Base-by-base conservation (phyloP, 2,329 filamentous ascomycete genomes). In the Lachnellula hyalina region DNA sequence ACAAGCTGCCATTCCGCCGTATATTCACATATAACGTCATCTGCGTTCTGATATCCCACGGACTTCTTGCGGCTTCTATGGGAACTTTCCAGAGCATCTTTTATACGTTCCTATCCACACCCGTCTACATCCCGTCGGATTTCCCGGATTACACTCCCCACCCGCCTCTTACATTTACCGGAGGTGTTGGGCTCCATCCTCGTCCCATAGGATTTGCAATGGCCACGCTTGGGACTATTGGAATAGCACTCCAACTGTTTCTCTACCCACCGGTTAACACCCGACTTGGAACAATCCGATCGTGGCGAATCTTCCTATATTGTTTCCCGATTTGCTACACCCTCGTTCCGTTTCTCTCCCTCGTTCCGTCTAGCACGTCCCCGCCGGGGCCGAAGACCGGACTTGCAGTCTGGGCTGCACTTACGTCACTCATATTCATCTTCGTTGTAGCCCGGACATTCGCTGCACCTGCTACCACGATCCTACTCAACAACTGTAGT, bases 381-480 rank as follows among this genome's bases (percentile, higher is more conserved):
- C 63, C 67, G 3, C 66, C 66, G 8, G 58, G 59, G 3, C 55
- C 60, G 35, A 69, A 69, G 50, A 63, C 62, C 17, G 67, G 67
- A 2, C 15, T 61, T 3, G 41, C 54, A 0, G 55, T 69, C 45
- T 69, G 66, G 67, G 36, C 59, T 2, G 48, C 56, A 1, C 56
- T 68, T 11, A 63, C 57, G 5, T 44, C 49, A 0, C 35, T 68
- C 1, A 74, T 89, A 1, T 75, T 82, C 15, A 68, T 90, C 8
- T 88, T 92, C 66, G 87, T 90, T 15, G 75, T 85, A 4, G 87
- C 85, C 0, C 78, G 88, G 28, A 93, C 89, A 0, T 90, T 92
- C 64, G 79, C 80, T 0, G 68, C 79, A 5, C 81, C 81, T 1
- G 79, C 80, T 2, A 79, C 78, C 62, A 81, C 81, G 40, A 82